These are phyloP conservation scores for Alternaria sp. DNA, from an alignment of 2,329 filamentous ascomycete species.

Conservation along the genomic window DNA sequence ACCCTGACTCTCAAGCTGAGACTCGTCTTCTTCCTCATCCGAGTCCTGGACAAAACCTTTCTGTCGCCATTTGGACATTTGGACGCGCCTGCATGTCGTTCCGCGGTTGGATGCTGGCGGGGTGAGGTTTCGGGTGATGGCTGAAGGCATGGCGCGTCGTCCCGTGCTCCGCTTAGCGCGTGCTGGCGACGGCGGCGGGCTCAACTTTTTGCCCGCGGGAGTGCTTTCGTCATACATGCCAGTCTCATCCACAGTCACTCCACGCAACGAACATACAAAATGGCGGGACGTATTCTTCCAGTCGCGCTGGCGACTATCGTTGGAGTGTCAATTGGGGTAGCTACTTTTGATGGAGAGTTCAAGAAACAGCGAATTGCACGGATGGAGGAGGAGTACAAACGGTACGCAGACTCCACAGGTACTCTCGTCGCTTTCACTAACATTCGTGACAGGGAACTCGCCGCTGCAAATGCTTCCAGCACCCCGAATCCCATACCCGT, in stretches of 20 bases:
- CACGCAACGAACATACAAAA: slow-evolving; percentile 8
- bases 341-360: slow-evolving; percentile 44
- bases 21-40: slow-evolving; percentile 55
- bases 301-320: slow-evolving; percentile 38
- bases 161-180: slow-evolving; percentile 31
- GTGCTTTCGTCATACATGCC: slow-evolving; percentile 26
- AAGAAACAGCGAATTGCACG: slow-evolving; percentile 39
- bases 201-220: slow-evolving; percentile 24
- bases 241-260: background rate
- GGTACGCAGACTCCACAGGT: slow-evolving; percentile 20
- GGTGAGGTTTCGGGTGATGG: slow-evolving; percentile 15
- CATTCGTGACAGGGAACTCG: slow-evolving; percentile 26
- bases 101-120: slow-evolving; percentile 19
- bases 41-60: slow-evolving; percentile 59
- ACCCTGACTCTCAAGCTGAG: slow-evolving; percentile 35
- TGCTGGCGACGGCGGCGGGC: slow-evolving; percentile 12
- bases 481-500: slow-evolving; percentile 21
- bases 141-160: slow-evolving; percentile 29
- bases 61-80: slow-evolving; percentile 59
- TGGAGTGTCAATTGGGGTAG: slow-evolving; percentile 42
- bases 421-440: slow-evolving; percentile 16
- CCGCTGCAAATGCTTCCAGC: slow-evolving; percentile 26
- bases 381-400: slow-evolving; percentile 42
- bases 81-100: slow-evolving; percentile 45
- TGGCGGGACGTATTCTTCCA: slow-evolving; percentile 45